Conservation (phyloP, 2,329 filamentous ascomycete species). For the Colletotrichum lentis region DNA sequence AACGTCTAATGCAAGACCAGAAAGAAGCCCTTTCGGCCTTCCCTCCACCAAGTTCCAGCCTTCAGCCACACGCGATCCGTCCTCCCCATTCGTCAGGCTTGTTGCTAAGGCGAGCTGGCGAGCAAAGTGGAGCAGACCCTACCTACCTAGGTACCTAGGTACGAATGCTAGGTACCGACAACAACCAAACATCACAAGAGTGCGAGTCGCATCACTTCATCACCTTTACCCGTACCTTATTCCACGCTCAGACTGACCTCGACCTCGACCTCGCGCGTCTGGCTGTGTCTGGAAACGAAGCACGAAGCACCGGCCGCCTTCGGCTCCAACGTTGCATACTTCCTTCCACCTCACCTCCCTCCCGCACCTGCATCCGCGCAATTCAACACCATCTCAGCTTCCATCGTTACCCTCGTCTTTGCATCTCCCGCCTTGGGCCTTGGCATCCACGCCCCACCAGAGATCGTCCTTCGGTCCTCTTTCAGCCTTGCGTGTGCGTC, state of each 20-base stretch:
- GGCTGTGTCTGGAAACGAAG: background rate
- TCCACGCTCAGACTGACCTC: constrained; percentile 3
- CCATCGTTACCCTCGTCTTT: background rate
- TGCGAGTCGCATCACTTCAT: constrained; percentile 18
- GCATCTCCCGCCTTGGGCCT: constrained; percentile 31
- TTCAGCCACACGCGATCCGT: constrained; percentile 25
- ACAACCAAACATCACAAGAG: constrained; percentile 27
- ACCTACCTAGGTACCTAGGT: background rate
- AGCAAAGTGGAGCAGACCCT: background rate
- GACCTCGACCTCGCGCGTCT: constrained; percentile 13
- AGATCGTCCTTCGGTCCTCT: constrained; percentile 28
- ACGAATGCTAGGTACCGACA: background rate
- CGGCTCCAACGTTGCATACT: background rate
- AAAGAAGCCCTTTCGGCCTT: constrained; percentile 10
- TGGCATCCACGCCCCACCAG: constrained; percentile 34
- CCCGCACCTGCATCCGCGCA: background rate
- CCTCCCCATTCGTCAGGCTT: constrained; percentile 10
- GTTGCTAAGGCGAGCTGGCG: constrained; percentile 14
- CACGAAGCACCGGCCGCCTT: background rate
- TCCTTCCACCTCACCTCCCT: too few relatives aligned
- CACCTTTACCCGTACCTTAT: constrained; percentile 21
- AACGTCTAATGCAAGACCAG: constrained; percentile 37
- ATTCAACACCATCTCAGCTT: background rate
- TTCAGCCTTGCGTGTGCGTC: constrained; percentile 33
- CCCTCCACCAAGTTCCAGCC: constrained; percentile 16